A percentile compares a stretch with the other conserved stretches of the same genome.
Evolutionary conservation across 768 basidiomycete species (phyloP).

Genomic region (Chalciporus sphaerocephalus): DNA sequence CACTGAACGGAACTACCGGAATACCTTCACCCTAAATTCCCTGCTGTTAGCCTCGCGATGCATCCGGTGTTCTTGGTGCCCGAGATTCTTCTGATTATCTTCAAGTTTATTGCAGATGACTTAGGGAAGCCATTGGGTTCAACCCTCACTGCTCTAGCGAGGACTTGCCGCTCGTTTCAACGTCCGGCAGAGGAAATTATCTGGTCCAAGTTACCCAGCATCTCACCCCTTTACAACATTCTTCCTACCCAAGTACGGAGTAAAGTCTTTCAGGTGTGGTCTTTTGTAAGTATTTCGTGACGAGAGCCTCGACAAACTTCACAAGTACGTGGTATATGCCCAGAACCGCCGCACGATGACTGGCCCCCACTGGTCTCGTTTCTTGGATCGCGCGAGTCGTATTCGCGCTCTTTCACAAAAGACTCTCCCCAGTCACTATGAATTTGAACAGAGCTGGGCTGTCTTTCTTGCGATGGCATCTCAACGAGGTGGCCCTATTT

Average conservation of each 20-base stretch:
- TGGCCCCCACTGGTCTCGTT: constrained; percentile 17
- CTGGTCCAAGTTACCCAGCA: constrained; percentile 15
- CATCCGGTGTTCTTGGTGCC: constrained; percentile 17
- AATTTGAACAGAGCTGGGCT: not conserved
- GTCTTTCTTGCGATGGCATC: constrained; percentile 16
- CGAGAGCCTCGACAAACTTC: not conserved
- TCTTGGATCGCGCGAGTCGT: constrained; percentile 13
- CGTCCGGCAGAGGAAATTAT: constrained; percentile 19
- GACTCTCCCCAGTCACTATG: not conserved
- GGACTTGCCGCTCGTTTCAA: constrained; percentile 24
- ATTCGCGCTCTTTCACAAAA: constrained; percentile 14
- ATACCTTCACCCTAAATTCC: constrained; percentile 6
- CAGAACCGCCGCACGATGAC: constrained; percentile 20
- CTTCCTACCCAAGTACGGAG: constrained; percentile 16
- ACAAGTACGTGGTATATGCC: not conserved
- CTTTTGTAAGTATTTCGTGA: constrained; percentile 14
- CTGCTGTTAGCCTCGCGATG: constrained; percentile 3
- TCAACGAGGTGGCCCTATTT: constrained; percentile 9
- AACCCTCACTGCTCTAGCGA: constrained; percentile 25
- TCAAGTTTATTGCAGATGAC: constrained; percentile 16
- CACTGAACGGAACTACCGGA: not conserved
- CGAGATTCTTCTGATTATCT: constrained; percentile 23
- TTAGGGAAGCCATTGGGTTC: constrained; percentile 11
- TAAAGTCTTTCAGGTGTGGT: constrained; percentile 14
- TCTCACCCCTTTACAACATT: constrained; percentile 12